Percentiles rank a stretch among this genome's conserved stretches.
Conservation (phyloP, 176 grass and related monocot genomes). For the Coix lacrymajobi region DNA sequence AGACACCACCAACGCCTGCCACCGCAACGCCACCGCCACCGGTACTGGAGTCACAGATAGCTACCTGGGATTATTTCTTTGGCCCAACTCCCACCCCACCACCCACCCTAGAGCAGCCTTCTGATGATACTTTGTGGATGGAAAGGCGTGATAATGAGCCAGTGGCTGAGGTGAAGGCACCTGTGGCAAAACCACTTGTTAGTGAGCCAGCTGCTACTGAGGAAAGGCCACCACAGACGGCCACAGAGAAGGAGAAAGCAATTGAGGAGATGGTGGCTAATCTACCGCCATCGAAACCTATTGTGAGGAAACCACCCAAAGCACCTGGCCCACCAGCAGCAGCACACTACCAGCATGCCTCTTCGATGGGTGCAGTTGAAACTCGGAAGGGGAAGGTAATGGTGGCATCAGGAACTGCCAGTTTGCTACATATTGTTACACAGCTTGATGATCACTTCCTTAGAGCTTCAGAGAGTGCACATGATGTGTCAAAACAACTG, state of each 20-base stretch:
- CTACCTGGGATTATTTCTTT: slow-evolving; percentile 67
- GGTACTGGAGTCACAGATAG: slow-evolving; percentile 28
- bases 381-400: slow-evolving; percentile 46
- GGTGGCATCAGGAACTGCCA: slow-evolving; percentile 21
- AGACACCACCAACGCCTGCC: slow-evolving; percentile 9
- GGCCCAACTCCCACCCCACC: slow-evolving; percentile 43
- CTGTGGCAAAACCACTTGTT: slow-evolving; percentile 2
- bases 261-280: slow-evolving; percentile 33
- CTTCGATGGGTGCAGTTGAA: slow-evolving; percentile 33
- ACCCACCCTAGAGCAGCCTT: slow-evolving; percentile 59
- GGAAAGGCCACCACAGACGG: slow-evolving; percentile 17
- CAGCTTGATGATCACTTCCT: slow-evolving; percentile 82
- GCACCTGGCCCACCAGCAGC: slow-evolving; percentile 12
- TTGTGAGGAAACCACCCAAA: slow-evolving; percentile 43
- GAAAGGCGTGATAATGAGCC: slow-evolving; percentile 31
- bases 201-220: not conserved
- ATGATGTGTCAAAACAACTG: slow-evolving; percentile 83
- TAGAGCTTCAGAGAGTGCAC: slow-evolving; percentile 65
- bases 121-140: slow-evolving; percentile 42
- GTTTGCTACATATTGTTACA: slow-evolving; percentile 56
- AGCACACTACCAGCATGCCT: slow-evolving; percentile 47
- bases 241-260: slow-evolving; percentile 19
- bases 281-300: slow-evolving; percentile 27
- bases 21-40: slow-evolving; percentile 13
- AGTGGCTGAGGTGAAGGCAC: slow-evolving; percentile 14